A percentile compares a stretch with the other conserved stretches of the same genome.
Conservation (phyloP, 2,329 filamentous ascomycete genomes). For the Fusarium virguliforme region DNA sequence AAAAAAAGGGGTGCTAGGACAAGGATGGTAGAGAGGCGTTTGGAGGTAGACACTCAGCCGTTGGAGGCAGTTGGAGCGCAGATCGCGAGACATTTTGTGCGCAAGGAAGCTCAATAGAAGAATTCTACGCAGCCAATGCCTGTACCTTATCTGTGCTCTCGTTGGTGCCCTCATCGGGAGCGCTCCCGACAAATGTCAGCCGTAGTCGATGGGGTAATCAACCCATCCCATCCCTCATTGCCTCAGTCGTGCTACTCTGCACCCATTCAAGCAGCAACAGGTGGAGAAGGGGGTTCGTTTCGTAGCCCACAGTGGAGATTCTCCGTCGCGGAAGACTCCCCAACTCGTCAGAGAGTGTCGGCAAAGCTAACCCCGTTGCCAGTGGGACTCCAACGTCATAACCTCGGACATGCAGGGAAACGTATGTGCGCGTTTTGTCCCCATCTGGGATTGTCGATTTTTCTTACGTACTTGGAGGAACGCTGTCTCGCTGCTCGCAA, state of each 20-base stretch:
- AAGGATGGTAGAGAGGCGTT: slow-evolving; percentile 1
- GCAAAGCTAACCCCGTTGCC: slow-evolving; percentile 16
- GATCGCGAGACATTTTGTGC: slow-evolving; percentile 13
- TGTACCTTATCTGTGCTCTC: slow-evolving; percentile 3
- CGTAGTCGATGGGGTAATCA: slow-evolving; percentile 34
- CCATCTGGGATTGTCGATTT: slow-evolving; percentile 8
- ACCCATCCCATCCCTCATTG: slow-evolving; percentile 12
- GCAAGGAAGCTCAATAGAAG: slow-evolving; percentile 3
- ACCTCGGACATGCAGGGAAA: neutral
- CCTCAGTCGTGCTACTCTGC: slow-evolving; percentile 13
- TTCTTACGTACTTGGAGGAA: slow-evolving; percentile 39
- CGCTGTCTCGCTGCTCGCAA: slow-evolving; percentile 5
- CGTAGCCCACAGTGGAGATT: slow-evolving; percentile 12
- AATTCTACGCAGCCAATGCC: neutral
- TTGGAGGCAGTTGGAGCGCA: slow-evolving; percentile 8
- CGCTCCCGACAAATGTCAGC: slow-evolving; percentile 22
- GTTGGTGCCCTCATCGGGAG: slow-evolving; percentile 25
- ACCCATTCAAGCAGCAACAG: too few relatives aligned
- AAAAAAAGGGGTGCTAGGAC: neutral
- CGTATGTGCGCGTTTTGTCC: neutral
- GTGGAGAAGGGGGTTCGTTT: slow-evolving; percentile 2
- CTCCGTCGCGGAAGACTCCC: slow-evolving; percentile 13
- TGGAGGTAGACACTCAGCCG: neutral
- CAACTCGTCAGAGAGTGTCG: slow-evolving; percentile 16
- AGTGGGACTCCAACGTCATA: slow-evolving; percentile 41